A percentile compares a stretch with the other conserved stretches of the same genome.
These are phyloP conservation scores for Porcisia deanei DNA, from an alignment of 208 protist species.

Conservation along the genomic window DNA sequence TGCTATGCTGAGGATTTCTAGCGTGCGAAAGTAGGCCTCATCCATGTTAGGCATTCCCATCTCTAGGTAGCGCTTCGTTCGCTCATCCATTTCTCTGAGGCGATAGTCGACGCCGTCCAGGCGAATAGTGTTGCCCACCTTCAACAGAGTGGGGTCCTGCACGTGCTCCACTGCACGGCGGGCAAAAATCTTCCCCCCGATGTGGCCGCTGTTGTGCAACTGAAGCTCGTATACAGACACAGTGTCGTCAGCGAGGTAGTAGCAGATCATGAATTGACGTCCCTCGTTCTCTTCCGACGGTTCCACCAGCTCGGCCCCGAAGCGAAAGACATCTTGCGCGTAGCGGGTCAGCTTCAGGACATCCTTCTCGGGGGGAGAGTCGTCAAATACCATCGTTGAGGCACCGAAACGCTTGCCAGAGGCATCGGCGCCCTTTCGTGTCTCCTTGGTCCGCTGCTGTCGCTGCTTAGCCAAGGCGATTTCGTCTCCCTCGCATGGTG, in stretches of 20 bases:
- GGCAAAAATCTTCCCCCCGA: constrained; percentile 91
- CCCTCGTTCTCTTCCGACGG: constrained; percentile 59
- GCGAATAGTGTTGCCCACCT: constrained; percentile 69
- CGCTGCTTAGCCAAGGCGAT: constrained; percentile 33
- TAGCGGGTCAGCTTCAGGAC: constrained; percentile 81
- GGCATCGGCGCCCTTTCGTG: not conserved
- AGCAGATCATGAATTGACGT: constrained; percentile 87
- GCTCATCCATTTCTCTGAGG: constrained; percentile 73
- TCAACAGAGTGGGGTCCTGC: constrained; percentile 51
- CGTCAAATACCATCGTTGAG: constrained; percentile 78
- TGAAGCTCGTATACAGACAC: constrained; percentile 92
- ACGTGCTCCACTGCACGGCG: constrained; percentile 78
- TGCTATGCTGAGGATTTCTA: constrained; percentile 63
- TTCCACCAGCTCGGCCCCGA: constrained; percentile 70
- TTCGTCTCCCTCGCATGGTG: constrained; percentile 46
- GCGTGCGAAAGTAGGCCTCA: constrained; percentile 66
- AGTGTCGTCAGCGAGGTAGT: constrained; percentile 96
- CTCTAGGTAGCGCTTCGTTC: constrained; percentile 70
- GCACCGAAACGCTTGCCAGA: constrained; percentile 41
- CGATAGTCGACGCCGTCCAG: constrained; percentile 70
- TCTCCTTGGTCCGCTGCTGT: constrained; percentile 16
- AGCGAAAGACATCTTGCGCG: constrained; percentile 91
- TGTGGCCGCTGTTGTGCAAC: constrained; percentile 92
- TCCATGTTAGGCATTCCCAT: constrained; percentile 79
- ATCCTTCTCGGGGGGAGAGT: constrained; percentile 64